Evolutionary conservation across 306 rosid genomes (phyloP).

Genomic region (Abrus precatorius): DNA sequence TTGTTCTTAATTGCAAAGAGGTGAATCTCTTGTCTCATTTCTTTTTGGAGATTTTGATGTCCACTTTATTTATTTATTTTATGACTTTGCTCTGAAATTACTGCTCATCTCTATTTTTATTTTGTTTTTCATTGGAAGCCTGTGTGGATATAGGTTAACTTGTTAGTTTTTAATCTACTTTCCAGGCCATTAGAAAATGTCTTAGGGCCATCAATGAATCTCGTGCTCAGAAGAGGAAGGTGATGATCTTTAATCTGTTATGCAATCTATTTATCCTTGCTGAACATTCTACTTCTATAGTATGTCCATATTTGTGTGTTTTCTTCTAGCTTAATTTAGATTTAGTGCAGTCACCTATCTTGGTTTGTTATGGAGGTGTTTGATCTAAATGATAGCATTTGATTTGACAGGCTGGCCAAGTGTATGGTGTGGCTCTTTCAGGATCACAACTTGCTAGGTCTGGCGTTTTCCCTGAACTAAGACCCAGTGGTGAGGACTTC

Average conservation of each 20-base stretch:
- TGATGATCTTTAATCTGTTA: conserved; percentile 49
- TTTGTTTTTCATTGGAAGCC: conserved; percentile 10
- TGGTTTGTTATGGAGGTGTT: conserved; percentile 46
- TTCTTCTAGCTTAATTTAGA: conserved; percentile 14
- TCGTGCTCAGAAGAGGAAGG: conserved; percentile 97
- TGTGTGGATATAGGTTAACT: conserved; percentile 35
- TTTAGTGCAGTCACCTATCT: conserved; percentile 10
- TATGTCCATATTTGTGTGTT: conserved; percentile 19
- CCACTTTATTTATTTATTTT: conserved; percentile 29
- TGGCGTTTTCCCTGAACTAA: conserved; percentile 83
- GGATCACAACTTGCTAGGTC: conserved; percentile 83
- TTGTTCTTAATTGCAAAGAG: conserved; percentile 83
- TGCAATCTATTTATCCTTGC: conserved; percentile 29
- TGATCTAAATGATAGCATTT: conserved; percentile 45
- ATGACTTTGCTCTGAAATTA: conserved; percentile 26
- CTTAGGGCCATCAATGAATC: conserved; percentile 95
- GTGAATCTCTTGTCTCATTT: conserved; percentile 56
- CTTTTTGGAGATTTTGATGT: conserved; percentile 37
- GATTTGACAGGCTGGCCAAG: conserved; percentile 91
- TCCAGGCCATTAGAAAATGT: conserved; percentile 87
- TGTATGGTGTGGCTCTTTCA: conserved; percentile 90
- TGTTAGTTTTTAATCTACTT: conserved; percentile 43
- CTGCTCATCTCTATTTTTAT: conserved; percentile 20
- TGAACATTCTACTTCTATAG: conserved; percentile 18
- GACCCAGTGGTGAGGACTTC: conserved; percentile 77